Evolutionary conservation across 2,329 filamentous ascomycete species (phyloP).

Genomic region (Didymella segeticola): DNA sequence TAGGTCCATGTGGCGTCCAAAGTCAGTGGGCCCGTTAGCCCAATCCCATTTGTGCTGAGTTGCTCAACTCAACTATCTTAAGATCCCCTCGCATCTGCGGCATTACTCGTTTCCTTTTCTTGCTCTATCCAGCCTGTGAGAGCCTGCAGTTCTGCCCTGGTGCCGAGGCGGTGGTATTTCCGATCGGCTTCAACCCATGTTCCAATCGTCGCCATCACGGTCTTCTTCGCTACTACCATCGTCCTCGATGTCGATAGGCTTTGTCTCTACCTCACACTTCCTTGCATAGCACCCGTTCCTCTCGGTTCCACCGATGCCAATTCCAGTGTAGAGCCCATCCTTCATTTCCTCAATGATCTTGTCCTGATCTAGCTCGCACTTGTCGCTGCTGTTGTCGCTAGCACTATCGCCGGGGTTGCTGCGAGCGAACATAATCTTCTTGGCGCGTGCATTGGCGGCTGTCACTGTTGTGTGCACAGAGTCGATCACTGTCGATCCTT

Average conservation of each 20-base stretch:
- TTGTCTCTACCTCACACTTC: constrained; percentile 33
- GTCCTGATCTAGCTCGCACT: constrained; percentile 29
- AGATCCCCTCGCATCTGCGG: no score
- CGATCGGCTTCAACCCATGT: constrained; percentile 2
- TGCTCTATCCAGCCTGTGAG: no score
- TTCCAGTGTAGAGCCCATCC: constrained; percentile 30
- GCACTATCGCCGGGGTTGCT: constrained; percentile 5
- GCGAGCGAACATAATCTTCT: constrained; percentile 31
- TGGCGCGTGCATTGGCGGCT: constrained; percentile 30
- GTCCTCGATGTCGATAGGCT: constrained; percentile 33
- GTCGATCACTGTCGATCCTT: constrained; percentile 26
- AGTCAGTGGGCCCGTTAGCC: no score
- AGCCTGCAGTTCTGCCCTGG: no score
- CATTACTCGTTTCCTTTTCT: no score
- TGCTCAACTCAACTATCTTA: no score
- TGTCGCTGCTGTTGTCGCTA: no score
- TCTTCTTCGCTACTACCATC: constrained; percentile 27
- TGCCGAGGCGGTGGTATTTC: not conserved
- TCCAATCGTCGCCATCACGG: constrained; percentile 18
- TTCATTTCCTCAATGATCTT: constrained; percentile 34
- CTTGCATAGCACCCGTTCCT: constrained; percentile 27
- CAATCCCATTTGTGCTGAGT: no score
- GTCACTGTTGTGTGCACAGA: constrained; percentile 28
- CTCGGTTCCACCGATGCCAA: constrained; percentile 27
- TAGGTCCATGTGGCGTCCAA: no score